Evolutionary conservation across 345 rosid genomes (phyloP).

Genomic region (Dipteronia dyeriana): DNA sequence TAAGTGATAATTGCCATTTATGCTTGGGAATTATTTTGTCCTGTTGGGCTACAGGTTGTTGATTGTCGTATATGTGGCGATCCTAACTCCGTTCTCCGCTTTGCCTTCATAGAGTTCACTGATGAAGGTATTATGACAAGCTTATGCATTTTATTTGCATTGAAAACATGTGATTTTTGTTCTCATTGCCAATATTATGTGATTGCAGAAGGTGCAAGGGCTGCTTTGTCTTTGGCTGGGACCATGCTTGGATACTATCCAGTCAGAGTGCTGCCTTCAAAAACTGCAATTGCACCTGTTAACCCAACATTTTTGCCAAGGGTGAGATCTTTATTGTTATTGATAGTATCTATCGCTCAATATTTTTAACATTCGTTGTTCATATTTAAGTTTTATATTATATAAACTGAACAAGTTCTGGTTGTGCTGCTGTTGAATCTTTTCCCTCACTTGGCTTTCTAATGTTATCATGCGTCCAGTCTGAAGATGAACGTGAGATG

Average conservation of each 20-base stretch:
- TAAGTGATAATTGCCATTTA: conserved; percentile 9
- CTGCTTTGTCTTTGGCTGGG: conserved; percentile 86
- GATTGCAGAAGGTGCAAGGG: conserved; percentile 78
- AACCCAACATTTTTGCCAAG: conserved; percentile 96
- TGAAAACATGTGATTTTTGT: neutral
- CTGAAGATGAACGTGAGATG: conserved; percentile 98
- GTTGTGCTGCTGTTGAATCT: conserved; percentile 11
- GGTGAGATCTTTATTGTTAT: conserved; percentile 44
- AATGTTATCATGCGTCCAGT: conserved; percentile 44
- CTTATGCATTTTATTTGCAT: conserved; percentile 19
- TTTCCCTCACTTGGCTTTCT: conserved; percentile 17
- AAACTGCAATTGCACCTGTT: conserved; percentile 99
- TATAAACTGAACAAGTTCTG: neutral
- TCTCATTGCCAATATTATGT: conserved; percentile 27
- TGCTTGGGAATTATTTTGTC: conserved; percentile 9
- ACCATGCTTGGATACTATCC: conserved; percentile 94
- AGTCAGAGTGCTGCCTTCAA: conserved; percentile 92
- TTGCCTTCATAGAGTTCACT: conserved; percentile 93
- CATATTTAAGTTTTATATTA: neutral
- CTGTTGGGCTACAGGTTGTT: conserved; percentile 48
- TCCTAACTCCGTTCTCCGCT: conserved; percentile 90
- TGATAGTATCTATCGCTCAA: neutral
- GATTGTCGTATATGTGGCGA: conserved; percentile 97
- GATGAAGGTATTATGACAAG: conserved; percentile 68
- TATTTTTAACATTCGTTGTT: conserved; percentile 7